These are phyloP conservation scores for Francoa sonchifolia DNA, from an alignment of 441 rosid genomes.

Conservation along the genomic window DNA sequence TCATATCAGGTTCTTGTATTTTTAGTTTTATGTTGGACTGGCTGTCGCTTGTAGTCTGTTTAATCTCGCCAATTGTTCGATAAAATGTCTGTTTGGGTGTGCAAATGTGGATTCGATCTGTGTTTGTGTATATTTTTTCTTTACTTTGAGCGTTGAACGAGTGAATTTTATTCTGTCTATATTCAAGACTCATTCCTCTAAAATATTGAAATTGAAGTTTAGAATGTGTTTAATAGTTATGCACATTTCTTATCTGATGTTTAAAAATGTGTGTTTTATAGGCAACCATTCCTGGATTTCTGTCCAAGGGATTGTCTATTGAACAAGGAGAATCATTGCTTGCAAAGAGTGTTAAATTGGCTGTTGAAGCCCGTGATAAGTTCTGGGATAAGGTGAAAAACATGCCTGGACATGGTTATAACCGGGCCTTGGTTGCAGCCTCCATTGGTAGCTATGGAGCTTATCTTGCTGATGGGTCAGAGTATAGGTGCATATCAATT, in stretches of 20 bases:
- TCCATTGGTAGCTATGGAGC: conserved; percentile 93
- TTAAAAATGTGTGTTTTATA: conserved; percentile 6
- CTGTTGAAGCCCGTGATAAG: conserved; percentile 67
- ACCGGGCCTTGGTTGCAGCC: conserved; percentile 71
- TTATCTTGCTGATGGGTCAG: conserved; percentile 90
- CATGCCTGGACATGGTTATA: conserved; percentile 31
- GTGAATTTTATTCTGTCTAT: too few relatives aligned
- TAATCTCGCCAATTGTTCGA: too few relatives aligned
- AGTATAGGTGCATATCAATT: conserved; percentile 52
- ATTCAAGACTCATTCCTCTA: too few relatives aligned
- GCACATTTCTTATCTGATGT: too few relatives aligned
- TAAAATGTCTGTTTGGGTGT: too few relatives aligned
- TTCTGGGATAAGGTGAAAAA: conserved; percentile 51
- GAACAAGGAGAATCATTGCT: conserved; percentile 59
- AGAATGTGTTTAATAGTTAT: too few relatives aligned
- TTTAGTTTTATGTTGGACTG: too few relatives aligned
- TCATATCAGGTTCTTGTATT: conserved; percentile 67
- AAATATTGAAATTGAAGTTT: too few relatives aligned
- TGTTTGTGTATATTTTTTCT: not conserved
- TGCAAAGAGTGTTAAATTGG: conserved; percentile 56
- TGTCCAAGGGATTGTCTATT: conserved; percentile 52
- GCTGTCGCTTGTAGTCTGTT: too few relatives aligned
- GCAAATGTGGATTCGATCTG: too few relatives aligned
- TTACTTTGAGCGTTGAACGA: too few relatives aligned
- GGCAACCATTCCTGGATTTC: conserved; percentile 85